Conservation (phyloP, 345 rosid genomes). For the Eucalyptus marginata region DNA sequence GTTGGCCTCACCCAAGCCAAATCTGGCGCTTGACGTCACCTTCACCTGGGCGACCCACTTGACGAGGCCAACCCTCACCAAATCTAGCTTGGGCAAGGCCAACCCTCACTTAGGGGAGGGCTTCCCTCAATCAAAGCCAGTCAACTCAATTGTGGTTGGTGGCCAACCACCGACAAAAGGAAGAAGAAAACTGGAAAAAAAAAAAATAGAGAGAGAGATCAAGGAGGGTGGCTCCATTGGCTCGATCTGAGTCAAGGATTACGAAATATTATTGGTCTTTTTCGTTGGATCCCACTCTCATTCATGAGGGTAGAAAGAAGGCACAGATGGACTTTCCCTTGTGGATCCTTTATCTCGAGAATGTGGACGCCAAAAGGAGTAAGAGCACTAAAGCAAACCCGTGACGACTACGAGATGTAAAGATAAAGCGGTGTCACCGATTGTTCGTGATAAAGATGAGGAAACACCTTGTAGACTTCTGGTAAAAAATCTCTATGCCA, state of each 20-base stretch:
- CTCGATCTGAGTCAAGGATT: too few species aligned
- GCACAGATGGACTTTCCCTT: too few species aligned
- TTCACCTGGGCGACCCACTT: accelerated
- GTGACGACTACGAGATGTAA: neutral
- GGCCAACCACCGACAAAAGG: accelerated
- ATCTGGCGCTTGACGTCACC: accelerated
- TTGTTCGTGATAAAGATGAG: neutral
- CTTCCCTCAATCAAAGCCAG: neutral
- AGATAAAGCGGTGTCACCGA: neutral
- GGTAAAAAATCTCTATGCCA: neutral
- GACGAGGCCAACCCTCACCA: too few species aligned
- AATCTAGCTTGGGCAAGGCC: too few species aligned
- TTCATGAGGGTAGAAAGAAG: too few species aligned
- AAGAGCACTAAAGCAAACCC: neutral
- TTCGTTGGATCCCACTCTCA: accelerated
- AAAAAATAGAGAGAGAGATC: too few species aligned
- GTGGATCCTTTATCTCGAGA: neutral
- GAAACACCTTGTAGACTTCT: neutral
- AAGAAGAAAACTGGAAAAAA: too few species aligned
- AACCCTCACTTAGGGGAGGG: neutral
- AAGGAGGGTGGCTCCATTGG: too few species aligned
- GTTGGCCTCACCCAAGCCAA: too few species aligned
- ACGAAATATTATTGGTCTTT: too few species aligned
- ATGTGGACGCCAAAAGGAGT: neutral
- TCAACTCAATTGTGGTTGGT: accelerated